Base-by-base conservation (phyloP, 2,329 filamentous ascomycete genomes). In the Cladophialophora yegresii region DNA sequence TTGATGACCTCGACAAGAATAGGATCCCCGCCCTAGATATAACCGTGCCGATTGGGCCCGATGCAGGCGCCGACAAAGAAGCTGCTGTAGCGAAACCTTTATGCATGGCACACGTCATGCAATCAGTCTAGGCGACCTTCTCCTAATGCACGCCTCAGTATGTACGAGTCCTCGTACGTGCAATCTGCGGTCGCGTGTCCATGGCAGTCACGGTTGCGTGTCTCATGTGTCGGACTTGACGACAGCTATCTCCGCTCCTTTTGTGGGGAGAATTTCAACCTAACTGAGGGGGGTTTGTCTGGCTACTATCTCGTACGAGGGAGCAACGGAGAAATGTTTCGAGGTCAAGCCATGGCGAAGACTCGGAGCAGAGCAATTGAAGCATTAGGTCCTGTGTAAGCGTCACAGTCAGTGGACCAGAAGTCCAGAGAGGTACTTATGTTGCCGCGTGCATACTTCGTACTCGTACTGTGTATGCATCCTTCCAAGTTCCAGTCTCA, bases 121-220 rank as follows among this genome's bases (percentile, higher is more conserved):
- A 56, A 43, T 26, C 54, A 56, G 20, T 56, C 40, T 56, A 45
- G 33, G 51, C 51, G 26, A 54, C 28, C 28, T 43, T n/a, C 16
- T 20, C 36, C 36, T 6, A 16, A n/a, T n/a, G n/a, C n/a, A n/a
- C n/a, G n/a, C n/a, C n/a, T n/a, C n/a, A n/a, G n/a, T n/a, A n/a
- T n/a, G 36, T n/a, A n/a, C 36, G 16, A 8, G 36, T 28, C 6
- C 36, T n/a, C 36, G 36, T 43, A n/a, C 36, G 16, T 32, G 23
- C 51, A 30, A 54, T 54, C 20, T 30, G 51, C n/a, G 20, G 54
- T 56, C 54, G 54, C 54, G 54, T 56, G 30, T 56, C 26, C 26
- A n/a, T 40, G 16, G 36, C 36, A n/a, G 36, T 20, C 22, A 12
- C 30, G 26, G 1, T 12, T 20, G 51, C 51, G 51, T 12, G 51